These are phyloP conservation scores for Naganishia friedmannii DNA, from an alignment of 768 basidiomycete genomes.

Conservation along the genomic window DNA sequence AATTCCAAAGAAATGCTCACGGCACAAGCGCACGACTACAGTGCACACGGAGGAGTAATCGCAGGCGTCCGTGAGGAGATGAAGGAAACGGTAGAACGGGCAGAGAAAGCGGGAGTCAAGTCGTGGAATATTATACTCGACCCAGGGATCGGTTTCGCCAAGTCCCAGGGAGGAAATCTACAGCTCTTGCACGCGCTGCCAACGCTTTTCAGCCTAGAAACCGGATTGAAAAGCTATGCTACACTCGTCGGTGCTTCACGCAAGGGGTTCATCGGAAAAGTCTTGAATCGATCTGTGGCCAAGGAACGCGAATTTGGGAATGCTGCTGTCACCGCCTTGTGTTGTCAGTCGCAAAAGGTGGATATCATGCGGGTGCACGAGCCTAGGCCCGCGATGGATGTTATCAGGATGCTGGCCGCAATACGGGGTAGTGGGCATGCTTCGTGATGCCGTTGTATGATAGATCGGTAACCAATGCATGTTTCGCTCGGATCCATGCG, in stretches of 20 bases:
- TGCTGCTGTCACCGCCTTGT: slow-evolving; percentile 65
- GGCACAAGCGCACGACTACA: slow-evolving; percentile 57
- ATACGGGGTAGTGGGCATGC: slow-evolving; percentile 48
- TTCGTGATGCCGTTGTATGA: neutral
- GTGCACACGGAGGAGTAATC: slow-evolving; percentile 57
- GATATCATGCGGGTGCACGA: slow-evolving; percentile 80
- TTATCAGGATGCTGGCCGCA: slow-evolving; percentile 64
- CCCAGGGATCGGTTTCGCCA: slow-evolving; percentile 93
- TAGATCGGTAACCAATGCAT: neutral
- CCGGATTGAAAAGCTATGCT: slow-evolving; percentile 57
- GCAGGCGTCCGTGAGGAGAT: slow-evolving; percentile 71
- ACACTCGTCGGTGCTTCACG: slow-evolving; percentile 72
- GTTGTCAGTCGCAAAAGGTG: slow-evolving; percentile 70
- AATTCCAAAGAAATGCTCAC: slow-evolving; percentile 72
- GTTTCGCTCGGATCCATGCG: no score
- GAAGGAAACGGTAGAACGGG: slow-evolving; percentile 50
- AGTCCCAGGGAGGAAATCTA: slow-evolving; percentile 71
- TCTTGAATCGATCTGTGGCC: slow-evolving; percentile 59
- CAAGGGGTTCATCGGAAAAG: slow-evolving; percentile 76
- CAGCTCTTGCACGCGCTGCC: slow-evolving; percentile 61
- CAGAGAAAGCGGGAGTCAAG: slow-evolving; percentile 63
- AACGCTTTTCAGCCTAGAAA: slow-evolving; percentile 55
- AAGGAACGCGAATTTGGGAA: slow-evolving; percentile 75
- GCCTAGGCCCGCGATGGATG: slow-evolving; percentile 68
- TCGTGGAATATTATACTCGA: slow-evolving; percentile 87